Percentiles rank a stretch among this genome's conserved stretches.
Conservation (phyloP, 768 basidiomycete genomes). For the Grammothele lineata region DNA sequence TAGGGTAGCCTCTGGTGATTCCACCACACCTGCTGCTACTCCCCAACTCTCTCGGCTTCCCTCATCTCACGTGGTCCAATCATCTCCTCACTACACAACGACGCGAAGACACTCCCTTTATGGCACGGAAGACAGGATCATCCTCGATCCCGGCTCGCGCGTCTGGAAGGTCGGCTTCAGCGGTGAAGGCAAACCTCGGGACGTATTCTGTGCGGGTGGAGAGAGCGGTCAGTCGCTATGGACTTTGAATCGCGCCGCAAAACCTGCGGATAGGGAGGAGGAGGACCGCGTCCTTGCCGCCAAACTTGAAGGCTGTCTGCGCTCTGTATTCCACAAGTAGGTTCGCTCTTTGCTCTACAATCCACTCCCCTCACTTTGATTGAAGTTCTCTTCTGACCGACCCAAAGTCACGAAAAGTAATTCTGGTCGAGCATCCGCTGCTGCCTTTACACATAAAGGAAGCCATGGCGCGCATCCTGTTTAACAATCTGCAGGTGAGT, state of each 20-base stretch:
- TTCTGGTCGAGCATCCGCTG: slow-evolving; percentile 86
- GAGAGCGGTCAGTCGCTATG: slow-evolving; percentile 47
- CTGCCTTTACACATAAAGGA: slow-evolving; percentile 87
- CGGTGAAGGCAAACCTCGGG: slow-evolving; percentile 87
- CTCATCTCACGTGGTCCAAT: slow-evolving; percentile 46
- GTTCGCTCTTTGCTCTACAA: slow-evolving; percentile 24
- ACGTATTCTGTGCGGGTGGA: slow-evolving; percentile 67
- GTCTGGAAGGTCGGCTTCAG: slow-evolving; percentile 99
- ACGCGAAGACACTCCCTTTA: slow-evolving; percentile 90
- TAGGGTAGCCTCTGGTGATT: slow-evolving; percentile 11
- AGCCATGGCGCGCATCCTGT: slow-evolving; percentile 77
- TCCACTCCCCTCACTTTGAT: slow-evolving; percentile 8
- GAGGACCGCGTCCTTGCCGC: slow-evolving; percentile 70
- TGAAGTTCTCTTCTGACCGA: slow-evolving; percentile 87
- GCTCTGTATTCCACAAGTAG: slow-evolving; percentile 84
- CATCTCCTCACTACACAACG: slow-evolving; percentile 82
- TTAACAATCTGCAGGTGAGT: slow-evolving; percentile 80
- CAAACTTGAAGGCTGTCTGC: slow-evolving; percentile 60
- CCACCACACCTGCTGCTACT: slow-evolving; percentile 37
- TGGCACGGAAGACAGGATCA: slow-evolving; percentile 92
- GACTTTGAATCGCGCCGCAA: slow-evolving; percentile 52
- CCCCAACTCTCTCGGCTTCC: slow-evolving; percentile 53
- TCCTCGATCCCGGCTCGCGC: slow-evolving; percentile 91
- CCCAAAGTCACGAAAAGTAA: slow-evolving; percentile 92
- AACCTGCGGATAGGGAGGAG: slow-evolving; percentile 59